A percentile compares a stretch with the other conserved stretches of the same genome.
Evolutionary conservation across 2,329 filamentous ascomycete genomes (phyloP).

Genomic region (Talaromyces sp.): DNA sequence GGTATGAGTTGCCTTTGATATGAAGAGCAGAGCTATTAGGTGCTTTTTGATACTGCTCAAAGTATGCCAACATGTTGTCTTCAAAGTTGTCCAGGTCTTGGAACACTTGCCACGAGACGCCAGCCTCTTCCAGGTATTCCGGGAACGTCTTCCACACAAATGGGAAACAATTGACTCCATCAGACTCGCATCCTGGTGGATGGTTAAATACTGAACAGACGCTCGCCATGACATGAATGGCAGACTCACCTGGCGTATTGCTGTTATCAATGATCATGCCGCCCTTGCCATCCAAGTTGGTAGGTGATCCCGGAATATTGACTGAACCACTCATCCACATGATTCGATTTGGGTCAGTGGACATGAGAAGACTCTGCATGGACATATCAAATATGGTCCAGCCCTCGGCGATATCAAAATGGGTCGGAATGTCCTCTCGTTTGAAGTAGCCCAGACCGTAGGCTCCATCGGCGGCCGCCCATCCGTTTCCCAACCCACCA

Average conservation of each 20-base stretch:
- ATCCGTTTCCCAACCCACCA: not conserved
- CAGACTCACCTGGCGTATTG: not conserved
- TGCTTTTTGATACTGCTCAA: conserved; percentile 48
- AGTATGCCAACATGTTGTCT: conserved; percentile 51
- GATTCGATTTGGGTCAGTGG: not conserved
- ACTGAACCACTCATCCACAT: conserved; percentile 1
- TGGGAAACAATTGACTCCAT: conserved; percentile 43
- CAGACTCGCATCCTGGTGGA: not conserved
- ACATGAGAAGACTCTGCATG: not conserved
- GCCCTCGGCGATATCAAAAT: not conserved
- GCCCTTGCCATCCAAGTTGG: not conserved
- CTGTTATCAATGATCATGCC: conserved; percentile 1
- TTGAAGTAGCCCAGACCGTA: not conserved
- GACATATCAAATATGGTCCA: not conserved
- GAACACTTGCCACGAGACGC: conserved; percentile 48
- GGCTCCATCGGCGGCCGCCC: not conserved
- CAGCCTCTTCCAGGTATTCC: conserved; percentile 45
- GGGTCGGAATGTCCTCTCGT: not conserved
- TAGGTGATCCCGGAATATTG: not conserved
- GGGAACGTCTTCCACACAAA: conserved; percentile 50
- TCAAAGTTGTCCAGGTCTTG: conserved; percentile 50
- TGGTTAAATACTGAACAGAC: not conserved
- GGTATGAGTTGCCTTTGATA: conserved; percentile 42
- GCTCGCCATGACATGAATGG: not conserved
- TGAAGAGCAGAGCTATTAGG: conserved; percentile 38